Evolutionary conservation across 306 rosid genomes (phyloP), one percentile per base, ranked within the genome.

Genomic region (Sindora glabra): DNA sequence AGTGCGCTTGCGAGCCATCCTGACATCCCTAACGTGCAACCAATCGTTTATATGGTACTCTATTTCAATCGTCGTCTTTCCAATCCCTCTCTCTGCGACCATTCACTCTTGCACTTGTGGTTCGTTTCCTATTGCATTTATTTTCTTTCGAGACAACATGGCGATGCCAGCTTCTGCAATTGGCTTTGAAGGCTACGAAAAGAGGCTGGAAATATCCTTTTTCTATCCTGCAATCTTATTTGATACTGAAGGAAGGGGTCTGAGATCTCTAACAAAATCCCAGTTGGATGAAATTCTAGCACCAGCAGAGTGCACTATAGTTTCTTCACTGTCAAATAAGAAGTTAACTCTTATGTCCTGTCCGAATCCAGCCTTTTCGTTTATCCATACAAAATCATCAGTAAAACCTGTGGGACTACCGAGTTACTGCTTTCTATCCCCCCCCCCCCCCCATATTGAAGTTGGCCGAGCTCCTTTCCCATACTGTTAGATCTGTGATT

Each of bases 1-100:
- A 86, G 95, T 86, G 90, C 75, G 87, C 83, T 59, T 90, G 95
- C 86, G 83, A 86, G 29, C 95, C 95, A 77, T 86, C 95, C 80
- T 83, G 95, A 86, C 72, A 80, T 64, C 64, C 47, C 57, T 2
- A 56, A 26, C 58, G 39, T 6, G 75, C 52, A 17, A 34, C 17
- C 67, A 40, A 60, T 52, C 49, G 52, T 59, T 62, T 49, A 33
- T 36, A 74, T 23, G 55, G 69, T 68, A 41, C 77, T 76, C 76
- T 74, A 73, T 77, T 73, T 80, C 74, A 51, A 71, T 33, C 46
- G 0, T 9, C 74, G 39, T 74, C 89, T 79, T 77, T 77, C 82
- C 76, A 33, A 52, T 45, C 36, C 52, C 70, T 63, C 79, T 79
- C 79, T 74, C 56, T 56, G 75, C 69, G 39, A 72, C 60, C 47